Conservation (phyloP, 306 rosid genomes). For the Cercis canadensis region DNA sequence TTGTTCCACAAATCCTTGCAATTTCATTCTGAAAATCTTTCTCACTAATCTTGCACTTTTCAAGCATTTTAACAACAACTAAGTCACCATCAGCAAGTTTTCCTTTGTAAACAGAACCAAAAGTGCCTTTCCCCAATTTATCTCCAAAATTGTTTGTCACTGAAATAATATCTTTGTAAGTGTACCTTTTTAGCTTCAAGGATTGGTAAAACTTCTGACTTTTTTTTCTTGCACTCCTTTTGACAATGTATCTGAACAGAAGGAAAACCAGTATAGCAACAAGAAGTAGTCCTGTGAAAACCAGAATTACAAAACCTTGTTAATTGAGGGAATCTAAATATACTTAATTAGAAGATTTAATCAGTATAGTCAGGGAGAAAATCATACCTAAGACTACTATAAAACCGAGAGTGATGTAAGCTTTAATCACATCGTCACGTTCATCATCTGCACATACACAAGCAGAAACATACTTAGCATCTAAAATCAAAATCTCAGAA, state of each 20-base stretch:
- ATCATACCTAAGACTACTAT: background rate
- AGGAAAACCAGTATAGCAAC: conserved; percentile 17
- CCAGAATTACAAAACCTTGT: background rate
- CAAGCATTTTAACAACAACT: conserved; percentile 9
- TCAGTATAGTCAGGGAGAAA: background rate
- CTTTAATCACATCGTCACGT: background rate
- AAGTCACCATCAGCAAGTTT: background rate
- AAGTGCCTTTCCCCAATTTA: background rate
- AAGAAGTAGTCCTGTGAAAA: background rate
- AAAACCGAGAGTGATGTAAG: background rate
- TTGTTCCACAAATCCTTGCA: background rate
- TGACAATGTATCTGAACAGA: conserved; percentile 14
- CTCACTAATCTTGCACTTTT: background rate
- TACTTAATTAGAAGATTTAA: background rate
- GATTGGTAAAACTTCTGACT: background rate
- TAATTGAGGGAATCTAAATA: background rate
- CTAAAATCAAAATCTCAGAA: no score
- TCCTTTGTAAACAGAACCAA: background rate
- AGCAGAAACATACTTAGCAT: background rate
- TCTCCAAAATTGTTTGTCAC: background rate
- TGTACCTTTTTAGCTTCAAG: background rate
- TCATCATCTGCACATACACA: background rate
- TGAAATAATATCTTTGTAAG: background rate
- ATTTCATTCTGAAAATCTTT: background rate
- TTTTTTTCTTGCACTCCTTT: background rate